Conservation (phyloP, 1,284 basidiomycete species). For the Ustilago sp. region DNA sequence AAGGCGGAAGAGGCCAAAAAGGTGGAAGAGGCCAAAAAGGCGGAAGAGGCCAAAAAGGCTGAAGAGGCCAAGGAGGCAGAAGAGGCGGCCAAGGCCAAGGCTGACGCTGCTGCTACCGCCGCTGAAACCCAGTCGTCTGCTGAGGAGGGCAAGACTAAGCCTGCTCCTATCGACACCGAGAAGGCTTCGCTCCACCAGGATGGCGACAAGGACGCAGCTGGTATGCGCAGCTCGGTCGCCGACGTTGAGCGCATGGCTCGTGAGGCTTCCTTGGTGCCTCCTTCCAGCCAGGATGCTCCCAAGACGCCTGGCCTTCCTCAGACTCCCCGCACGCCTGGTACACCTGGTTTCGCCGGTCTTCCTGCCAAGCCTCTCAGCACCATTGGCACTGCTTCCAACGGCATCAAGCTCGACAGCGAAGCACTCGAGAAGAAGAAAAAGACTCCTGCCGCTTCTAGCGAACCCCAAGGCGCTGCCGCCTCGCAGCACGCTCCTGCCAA, state of each 20-base stretch:
- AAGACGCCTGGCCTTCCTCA: slow-evolving; percentile 55
- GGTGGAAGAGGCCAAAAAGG: too few species aligned
- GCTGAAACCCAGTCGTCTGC: slow-evolving; percentile 46
- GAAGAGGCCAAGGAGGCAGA: too few species aligned
- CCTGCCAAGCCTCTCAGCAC: slow-evolving; percentile 64
- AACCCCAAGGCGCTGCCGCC: slow-evolving; percentile 30
- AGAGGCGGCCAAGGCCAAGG: slow-evolving; percentile 21
- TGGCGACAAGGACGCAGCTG: slow-evolving; percentile 40
- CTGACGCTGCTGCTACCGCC: slow-evolving; percentile 23
- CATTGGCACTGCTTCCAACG: slow-evolving; percentile 42
- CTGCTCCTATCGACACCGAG: slow-evolving; percentile 50
- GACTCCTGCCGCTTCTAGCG: slow-evolving; percentile 15
- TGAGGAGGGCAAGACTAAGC: slow-evolving; percentile 46
- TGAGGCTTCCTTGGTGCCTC: slow-evolving; percentile 64
- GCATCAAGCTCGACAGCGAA: slow-evolving; percentile 64
- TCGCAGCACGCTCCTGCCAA: slow-evolving; percentile 32
- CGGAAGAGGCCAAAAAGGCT: too few species aligned
- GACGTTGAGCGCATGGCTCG: slow-evolving; percentile 65
- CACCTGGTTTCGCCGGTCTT: slow-evolving; percentile 63
- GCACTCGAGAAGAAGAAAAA: slow-evolving; percentile 64
- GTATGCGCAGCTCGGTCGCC: slow-evolving; percentile 55
- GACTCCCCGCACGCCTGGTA: slow-evolving; percentile 63
- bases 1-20: too few species aligned
- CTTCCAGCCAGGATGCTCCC: slow-evolving; percentile 56
- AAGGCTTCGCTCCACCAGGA: slow-evolving; percentile 41